These are phyloP conservation scores for Blastomyces silverae DNA, from an alignment of 2,329 filamentous ascomycete species.

Conservation along the genomic window DNA sequence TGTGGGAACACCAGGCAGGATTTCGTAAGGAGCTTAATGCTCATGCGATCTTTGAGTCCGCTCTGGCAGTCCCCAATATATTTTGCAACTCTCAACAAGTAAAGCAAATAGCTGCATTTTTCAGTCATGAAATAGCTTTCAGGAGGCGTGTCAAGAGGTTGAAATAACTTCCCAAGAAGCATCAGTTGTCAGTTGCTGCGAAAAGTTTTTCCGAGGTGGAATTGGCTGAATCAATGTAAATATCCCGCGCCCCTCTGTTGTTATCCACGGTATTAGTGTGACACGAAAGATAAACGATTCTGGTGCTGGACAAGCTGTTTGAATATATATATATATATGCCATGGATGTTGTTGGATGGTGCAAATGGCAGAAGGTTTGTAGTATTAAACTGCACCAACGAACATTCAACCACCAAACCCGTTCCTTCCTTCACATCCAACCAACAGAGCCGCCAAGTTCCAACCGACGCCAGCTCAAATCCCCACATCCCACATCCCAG, in stretches of 20 bases:
- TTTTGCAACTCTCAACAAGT: not conserved
- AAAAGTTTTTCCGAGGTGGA: not conserved
- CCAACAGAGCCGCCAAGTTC: not conserved
- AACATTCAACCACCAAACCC: too few species aligned
- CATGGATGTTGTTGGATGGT: not conserved
- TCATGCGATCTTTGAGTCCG: not conserved
- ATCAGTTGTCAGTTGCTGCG: too few species aligned
- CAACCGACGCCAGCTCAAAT: not conserved
- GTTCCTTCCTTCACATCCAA: not conserved
- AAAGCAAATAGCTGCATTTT: not conserved
- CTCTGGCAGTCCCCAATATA: not conserved
- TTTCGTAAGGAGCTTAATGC: not conserved
- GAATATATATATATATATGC: not conserved
- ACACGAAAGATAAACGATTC: not conserved
- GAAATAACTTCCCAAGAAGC: not conserved
- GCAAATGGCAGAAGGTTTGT: not conserved
- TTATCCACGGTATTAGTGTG: not conserved
- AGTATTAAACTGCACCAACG: too few species aligned
- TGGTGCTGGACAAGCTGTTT: not conserved
- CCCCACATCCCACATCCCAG: not conserved
- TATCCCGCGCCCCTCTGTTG: not conserved
- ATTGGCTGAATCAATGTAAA: not conserved
- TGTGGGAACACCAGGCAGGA: not conserved
- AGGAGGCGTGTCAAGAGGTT: too few species aligned
- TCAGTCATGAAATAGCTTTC: not conserved